phyloP scores from a whole-genome alignment of 2,329 filamentous ascomycete species.

The Phoma herbarum region DNA sequence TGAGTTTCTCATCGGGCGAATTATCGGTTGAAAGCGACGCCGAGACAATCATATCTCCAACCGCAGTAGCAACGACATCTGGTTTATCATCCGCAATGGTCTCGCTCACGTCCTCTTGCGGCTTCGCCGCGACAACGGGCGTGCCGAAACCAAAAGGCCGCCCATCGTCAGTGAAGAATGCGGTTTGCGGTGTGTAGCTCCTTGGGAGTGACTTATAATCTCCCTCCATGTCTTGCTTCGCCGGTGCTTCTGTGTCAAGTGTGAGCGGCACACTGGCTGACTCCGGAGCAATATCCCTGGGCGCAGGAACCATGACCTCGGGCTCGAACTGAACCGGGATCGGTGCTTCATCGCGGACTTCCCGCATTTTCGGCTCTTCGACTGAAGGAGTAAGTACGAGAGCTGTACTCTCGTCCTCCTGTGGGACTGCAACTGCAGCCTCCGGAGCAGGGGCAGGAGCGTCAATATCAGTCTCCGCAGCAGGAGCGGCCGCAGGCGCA shows the following conservation, averaged over 20 bases:
- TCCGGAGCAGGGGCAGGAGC: neutral
- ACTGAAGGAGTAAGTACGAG: neutral
- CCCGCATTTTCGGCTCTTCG: neutral
- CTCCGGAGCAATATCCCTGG: neutral
- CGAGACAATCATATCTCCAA: neutral
- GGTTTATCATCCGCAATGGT: neutral
- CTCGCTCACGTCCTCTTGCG: neutral
- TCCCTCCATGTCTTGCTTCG: neutral
- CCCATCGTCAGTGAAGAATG: conserved; percentile 21
- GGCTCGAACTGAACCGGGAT: neutral
- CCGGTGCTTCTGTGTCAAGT: neutral
- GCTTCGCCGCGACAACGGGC: neutral
- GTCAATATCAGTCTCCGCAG: neutral
- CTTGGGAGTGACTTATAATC: conserved; percentile 1
- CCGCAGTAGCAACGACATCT: neutral
- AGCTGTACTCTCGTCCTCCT: neutral
- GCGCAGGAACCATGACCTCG: neutral
- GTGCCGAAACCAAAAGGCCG: conserved; percentile 11
- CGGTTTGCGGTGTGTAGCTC: conserved; percentile 20
- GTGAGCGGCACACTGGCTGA: neutral
- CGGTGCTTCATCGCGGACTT: neutral
- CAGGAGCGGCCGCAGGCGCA: neutral
- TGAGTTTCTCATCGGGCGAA: neutral
- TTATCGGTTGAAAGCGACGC: neutral
- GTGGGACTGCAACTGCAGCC: neutral